Evolutionary conservation across 2,329 filamentous ascomycete species (phyloP).

Genomic region (Fusarium nurragi): DNA sequence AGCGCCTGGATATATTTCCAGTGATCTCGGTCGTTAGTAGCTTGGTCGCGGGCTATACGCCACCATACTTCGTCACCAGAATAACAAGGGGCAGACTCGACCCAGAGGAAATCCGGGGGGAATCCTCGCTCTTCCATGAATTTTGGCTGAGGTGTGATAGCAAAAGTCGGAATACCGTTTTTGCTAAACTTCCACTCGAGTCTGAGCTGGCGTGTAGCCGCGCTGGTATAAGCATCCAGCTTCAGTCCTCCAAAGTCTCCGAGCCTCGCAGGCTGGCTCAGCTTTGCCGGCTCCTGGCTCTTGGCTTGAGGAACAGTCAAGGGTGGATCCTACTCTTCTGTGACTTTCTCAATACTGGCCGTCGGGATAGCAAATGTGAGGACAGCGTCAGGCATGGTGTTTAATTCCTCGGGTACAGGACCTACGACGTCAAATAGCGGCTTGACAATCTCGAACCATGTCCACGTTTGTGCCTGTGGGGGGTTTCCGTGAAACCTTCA

Average conservation of each 20-base stretch:
- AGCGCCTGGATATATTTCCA: constrained; percentile 33
- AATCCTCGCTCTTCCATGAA: background rate
- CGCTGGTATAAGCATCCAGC: background rate
- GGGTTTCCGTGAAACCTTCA: background rate
- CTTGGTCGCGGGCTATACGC: constrained; percentile 9
- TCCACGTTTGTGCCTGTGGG: constrained; percentile 23
- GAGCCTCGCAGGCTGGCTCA: constrained; percentile 4
- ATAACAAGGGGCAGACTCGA: constrained; percentile 11
- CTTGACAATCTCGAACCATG: constrained; percentile 41
- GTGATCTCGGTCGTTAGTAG: constrained; percentile 1
- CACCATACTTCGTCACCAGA: constrained; percentile 19
- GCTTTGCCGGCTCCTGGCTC: background rate
- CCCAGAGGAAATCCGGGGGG: constrained; percentile 34
- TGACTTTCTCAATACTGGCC: constrained; percentile 26
- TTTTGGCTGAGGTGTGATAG: constrained; percentile 22
- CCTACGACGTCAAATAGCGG: constrained; percentile 17
- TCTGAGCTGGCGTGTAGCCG: constrained; percentile 14
- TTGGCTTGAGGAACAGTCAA: constrained; percentile 6
- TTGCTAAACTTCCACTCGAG: constrained; percentile 36
- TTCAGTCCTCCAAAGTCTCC: constrained; percentile 25
- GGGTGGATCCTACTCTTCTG: constrained; percentile 36
- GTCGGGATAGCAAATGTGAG: constrained; percentile 37
- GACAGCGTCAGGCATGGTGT: constrained; percentile 13
- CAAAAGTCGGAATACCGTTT: constrained; percentile 40
- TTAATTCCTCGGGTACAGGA: constrained; percentile 8